Evolutionary conservation across 495 filamentous ascomycete species (phyloP), one percentile per base, ranked within the genome.

Genomic region (Aspergillus sclerotiicarbonarius): DNA sequence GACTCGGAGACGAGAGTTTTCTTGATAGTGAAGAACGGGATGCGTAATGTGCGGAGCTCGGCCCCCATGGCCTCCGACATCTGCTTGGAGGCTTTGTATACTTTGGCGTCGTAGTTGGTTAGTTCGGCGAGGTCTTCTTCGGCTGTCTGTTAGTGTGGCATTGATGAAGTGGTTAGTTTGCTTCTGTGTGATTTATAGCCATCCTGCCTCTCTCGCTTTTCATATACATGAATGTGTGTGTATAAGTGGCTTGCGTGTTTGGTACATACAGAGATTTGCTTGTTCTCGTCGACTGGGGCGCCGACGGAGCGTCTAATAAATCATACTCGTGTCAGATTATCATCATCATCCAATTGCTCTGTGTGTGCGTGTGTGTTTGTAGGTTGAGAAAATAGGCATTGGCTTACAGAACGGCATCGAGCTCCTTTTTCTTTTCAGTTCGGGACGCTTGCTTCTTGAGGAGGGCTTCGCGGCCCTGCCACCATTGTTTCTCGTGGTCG

Each of bases 401-500:
- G 0, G 69, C 73, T 60, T 58, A 79, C 67, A 82, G 65, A 15
- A 81, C 78, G 32, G 75, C 72, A 59, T 86, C 78, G 6, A 86
- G 62, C 59, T 82, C 76, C 60, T 74, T 80, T 48, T 79, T 76
- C 32, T 80, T 79, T 54, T 83, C 78, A 0, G 62, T 71, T 13
- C 85, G 64, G 0, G 71, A 65, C 18, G 61, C 62, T 54, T 86
- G 84, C 54, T 79, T 81, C 45, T 71, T 65, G 1, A 82, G 53
- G 5, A 88, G 64, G 15, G 74, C 80, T 54, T 82, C 68, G 0
- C 85, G 72, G 0, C 75, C 76, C 31, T 73, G 60, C 74, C 78
- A 88, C 87, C 87, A 91, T 59, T 83, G 76, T 55, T 75, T 74
- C 65, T 89, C 87, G 66, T 89, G 82, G 29, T 75, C 74, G 57